Evolutionary conservation across 192 early-diverging fungal genomes (phyloP).

Genomic region (Linnemannia hyalina): DNA sequence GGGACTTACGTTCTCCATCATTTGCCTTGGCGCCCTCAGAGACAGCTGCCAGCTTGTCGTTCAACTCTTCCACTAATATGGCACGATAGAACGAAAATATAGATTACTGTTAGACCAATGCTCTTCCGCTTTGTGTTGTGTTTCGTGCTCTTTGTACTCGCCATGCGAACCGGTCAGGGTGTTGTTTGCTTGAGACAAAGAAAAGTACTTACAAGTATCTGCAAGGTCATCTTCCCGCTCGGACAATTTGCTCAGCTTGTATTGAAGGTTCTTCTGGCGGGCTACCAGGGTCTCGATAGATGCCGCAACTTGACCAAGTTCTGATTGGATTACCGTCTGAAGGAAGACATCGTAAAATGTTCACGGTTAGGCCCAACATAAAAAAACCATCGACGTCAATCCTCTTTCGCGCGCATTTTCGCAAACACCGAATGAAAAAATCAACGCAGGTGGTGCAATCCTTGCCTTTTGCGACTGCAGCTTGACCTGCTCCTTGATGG

Average conservation of each 20-base stretch:
- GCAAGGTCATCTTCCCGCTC: conserved; percentile 59
- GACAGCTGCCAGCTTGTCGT: conserved; percentile 57
- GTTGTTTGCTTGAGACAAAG: background rate
- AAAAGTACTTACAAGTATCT: conserved; percentile 52
- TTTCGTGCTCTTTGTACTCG: conserved; percentile 3
- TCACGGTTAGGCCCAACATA: background rate
- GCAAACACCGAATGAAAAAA: background rate
- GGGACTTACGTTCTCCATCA: conserved; percentile 32
- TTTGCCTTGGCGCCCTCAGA: conserved; percentile 45
- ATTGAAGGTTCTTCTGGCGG: conserved; percentile 56
- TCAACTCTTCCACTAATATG: conserved; percentile 60
- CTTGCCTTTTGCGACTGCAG: conserved; percentile 64
- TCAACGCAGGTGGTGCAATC: background rate
- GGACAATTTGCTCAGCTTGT: conserved; percentile 59
- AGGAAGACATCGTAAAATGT: background rate
- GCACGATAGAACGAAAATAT: background rate
- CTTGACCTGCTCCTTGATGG: conserved; percentile 65
- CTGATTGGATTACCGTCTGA: conserved; percentile 58
- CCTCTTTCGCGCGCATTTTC: background rate
- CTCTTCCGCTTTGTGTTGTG: background rate
- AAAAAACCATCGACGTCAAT: background rate
- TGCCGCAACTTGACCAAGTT: conserved; percentile 61
- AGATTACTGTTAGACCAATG: background rate
- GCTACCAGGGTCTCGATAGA: conserved; percentile 62
- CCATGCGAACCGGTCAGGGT: background rate